Evolutionary conservation across 768 basidiomycete genomes (phyloP).

Genomic region (Fistulinella prunicolor): DNA sequence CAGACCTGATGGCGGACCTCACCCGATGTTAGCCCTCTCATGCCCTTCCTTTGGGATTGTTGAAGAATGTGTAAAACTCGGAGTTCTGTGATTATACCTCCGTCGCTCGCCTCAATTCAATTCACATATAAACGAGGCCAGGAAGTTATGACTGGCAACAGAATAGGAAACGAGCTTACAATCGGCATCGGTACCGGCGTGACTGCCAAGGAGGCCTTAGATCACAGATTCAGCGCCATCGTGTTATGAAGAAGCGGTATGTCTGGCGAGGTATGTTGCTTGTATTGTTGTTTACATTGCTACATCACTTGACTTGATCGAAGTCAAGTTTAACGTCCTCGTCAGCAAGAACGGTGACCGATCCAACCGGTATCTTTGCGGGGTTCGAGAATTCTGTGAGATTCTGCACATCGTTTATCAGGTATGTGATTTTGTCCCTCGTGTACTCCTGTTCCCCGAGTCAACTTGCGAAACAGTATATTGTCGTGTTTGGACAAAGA

Average conservation of each 20-base stretch:
- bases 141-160: conserved; percentile 95
- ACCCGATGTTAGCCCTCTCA: conserved; percentile 97
- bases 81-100: conserved; percentile 99
- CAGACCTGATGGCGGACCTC: conserved; percentile 94
- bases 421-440: conserved; percentile 31
- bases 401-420: conserved; percentile 84
- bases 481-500: conserved; percentile 94
- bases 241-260: conserved; percentile 95
- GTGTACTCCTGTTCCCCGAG: background rate
- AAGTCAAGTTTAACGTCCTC: conserved; percentile 96
- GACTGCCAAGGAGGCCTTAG: conserved; percentile 87
- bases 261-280: conserved; percentile 72
- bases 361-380: conserved; percentile 96
- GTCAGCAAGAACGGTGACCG: conserved; percentile 96
- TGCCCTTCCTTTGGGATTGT: conserved; percentile 99
- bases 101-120: conserved; percentile 92
- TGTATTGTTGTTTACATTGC: background rate
- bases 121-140: conserved; percentile 91
- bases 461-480: background rate
- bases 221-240: conserved; percentile 93
- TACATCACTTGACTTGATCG: background rate
- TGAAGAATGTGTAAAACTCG: conserved; percentile 98
- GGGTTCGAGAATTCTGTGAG: conserved; percentile 98
- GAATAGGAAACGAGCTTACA: conserved; percentile 97
- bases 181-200: conserved; percentile 87